Base-by-base conservation (phyloP, 2,329 filamentous ascomycete species). In the Ascocoryne sarcoides region DNA sequence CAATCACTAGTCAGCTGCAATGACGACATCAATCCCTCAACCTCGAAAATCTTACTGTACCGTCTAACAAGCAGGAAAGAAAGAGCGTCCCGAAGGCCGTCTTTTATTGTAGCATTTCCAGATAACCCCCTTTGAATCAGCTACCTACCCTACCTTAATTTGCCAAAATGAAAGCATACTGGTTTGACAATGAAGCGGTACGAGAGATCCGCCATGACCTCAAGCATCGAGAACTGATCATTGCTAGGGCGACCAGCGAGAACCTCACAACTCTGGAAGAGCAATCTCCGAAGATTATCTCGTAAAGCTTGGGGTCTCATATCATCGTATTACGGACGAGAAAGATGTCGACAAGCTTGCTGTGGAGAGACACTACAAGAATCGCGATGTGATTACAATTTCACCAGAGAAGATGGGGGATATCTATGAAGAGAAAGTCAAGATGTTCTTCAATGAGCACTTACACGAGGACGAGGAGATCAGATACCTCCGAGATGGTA, bases 401-500 rank as follows among this genome's bases (percentile, higher is more conserved):
- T 93, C 86, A 5, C 90, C 89, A 0, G 70, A 79, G 48, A 82
- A 79, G 49, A 87, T 96, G 82, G 88, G 87, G 42, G 83, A 76
- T 29, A 66, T 79, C 32, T 98, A 96, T 67, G 90, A 98, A 65
- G 76, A 84, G 48, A 96, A 96, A 65, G 87, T 98, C 48, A 89
- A 87, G 68, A 77, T 66, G 51, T 98, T 98, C 69, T 98, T 96
- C 68, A 63, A 84, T 55, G 92, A 98, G 71, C 92, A 98, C 62
- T 64, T 98, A 55, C 92, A 98, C 61, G 92, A 98, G 68, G 92
- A 98, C 54, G 92, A 98, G 67, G 92, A 98, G 72, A 98, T 98
- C 51, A 73, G 92, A 35, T 98, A 95, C 58, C 89, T 98, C 51
- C 71, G 87, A 21, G 89, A 82, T 46, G 92, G 92, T 0, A 75